These are phyloP conservation scores for Podosphaera xanthii DNA, from an alignment of 2,329 filamentous ascomycete genomes.

Conservation along the genomic window DNA sequence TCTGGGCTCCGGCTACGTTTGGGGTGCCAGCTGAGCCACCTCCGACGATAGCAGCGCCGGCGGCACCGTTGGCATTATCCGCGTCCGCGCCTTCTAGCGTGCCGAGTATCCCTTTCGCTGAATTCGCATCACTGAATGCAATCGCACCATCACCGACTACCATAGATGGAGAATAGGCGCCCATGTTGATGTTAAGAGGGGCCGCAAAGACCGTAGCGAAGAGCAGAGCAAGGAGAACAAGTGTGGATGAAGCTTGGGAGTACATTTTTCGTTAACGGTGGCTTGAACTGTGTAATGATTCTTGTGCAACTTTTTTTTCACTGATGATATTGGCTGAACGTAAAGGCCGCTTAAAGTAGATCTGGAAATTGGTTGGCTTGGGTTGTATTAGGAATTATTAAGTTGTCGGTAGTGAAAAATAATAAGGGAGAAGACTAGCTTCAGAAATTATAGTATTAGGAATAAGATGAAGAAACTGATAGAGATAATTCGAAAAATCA, in stretches of 20 bases:
- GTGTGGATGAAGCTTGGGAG: neutral
- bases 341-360: too few relatives aligned
- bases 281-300: too few relatives aligned
- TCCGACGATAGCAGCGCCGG: neutral
- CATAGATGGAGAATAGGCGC: slow-evolving; percentile 8
- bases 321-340: too few relatives aligned
- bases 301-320: too few relatives aligned
- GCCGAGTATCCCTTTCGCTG: slow-evolving; percentile 4
- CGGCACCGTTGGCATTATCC: neutral
- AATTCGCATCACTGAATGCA: slow-evolving; percentile 5
- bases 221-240: neutral
- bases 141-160: slow-evolving; percentile 11
- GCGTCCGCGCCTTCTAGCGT: slow-evolving; percentile 5
- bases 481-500: too few relatives aligned
- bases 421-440: too few relatives aligned
- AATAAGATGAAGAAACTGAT: too few relatives aligned
- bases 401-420: too few relatives aligned
- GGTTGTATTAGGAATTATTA: too few relatives aligned
- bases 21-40: neutral
- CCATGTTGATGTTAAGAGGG: slow-evolving; percentile 9
- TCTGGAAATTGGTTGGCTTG: too few relatives aligned
- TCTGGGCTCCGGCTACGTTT: neutral
- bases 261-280: too few relatives aligned
- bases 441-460: too few relatives aligned
- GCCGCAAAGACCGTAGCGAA: slow-evolving; percentile 4